phyloP scores from a whole-genome alignment of 2,329 filamentous ascomycete species.

The Penicillium brevicompactum region DNA sequence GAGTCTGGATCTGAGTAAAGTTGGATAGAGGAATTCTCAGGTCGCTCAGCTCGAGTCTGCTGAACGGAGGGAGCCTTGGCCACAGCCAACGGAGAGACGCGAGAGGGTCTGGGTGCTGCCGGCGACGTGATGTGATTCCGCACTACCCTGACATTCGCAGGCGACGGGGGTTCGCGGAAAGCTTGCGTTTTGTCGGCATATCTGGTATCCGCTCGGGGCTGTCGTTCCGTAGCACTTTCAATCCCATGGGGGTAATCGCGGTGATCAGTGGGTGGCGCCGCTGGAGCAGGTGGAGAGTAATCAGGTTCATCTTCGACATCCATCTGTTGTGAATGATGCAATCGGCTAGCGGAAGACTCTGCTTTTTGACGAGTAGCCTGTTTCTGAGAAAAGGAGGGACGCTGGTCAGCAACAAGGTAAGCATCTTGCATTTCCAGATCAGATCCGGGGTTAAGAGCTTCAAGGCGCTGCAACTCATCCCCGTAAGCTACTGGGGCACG shows the following conservation, averaged over 20 bases:
- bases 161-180: conserved; percentile 41
- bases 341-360: conserved; percentile 20
- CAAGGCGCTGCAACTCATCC: conserved; percentile 41
- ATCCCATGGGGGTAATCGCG: conserved; percentile 28
- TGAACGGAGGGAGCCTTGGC: conserved; percentile 54
- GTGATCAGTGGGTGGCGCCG: conserved; percentile 34
- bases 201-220: conserved; percentile 42
- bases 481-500: conserved; percentile 37
- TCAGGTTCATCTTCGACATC: conserved; percentile 49
- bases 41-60: conserved; percentile 57
- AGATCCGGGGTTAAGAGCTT: conserved; percentile 40
- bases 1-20: conserved; percentile 32
- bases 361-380: conserved; percentile 28
- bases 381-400: conserved; percentile 32
- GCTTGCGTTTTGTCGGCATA: conserved; percentile 44
- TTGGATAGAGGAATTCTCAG: conserved; percentile 36
- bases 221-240: conserved; percentile 35
- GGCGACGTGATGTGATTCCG: conserved; percentile 73
- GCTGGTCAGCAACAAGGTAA: conserved; percentile 43
- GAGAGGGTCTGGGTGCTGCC: conserved; percentile 73
- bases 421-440: conserved; percentile 43
- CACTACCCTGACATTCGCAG: conserved; percentile 61
- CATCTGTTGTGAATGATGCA: conserved; percentile 26
- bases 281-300: conserved; percentile 51
- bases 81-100: conserved; percentile 62